These are phyloP conservation scores for Aspergillus ruber DNA, from an alignment of 2,329 filamentous ascomycete genomes.

Conservation along the genomic window DNA sequence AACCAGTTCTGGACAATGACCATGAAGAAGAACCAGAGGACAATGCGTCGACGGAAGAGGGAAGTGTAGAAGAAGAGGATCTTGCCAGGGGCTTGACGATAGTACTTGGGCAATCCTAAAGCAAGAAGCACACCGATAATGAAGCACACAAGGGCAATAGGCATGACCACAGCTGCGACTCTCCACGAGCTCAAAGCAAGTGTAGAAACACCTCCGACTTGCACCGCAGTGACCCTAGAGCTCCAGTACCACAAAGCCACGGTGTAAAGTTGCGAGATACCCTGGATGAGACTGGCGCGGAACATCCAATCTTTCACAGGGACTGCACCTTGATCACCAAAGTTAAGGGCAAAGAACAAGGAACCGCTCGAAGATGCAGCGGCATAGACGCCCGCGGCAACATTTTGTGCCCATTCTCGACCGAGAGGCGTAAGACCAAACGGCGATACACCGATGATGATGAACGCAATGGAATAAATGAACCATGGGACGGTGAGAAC, in stretches of 20 bases:
- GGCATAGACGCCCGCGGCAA: conserved; percentile 57
- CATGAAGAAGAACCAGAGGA: conserved; percentile 61
- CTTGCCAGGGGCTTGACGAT: conserved; percentile 57
- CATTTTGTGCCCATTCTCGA: conserved; percentile 53
- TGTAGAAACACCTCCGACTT: conserved; percentile 29
- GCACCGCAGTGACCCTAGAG: conserved; percentile 44
- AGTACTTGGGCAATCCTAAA: conserved; percentile 59
- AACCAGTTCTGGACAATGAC: conserved; percentile 63
- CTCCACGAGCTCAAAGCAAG: conserved; percentile 14
- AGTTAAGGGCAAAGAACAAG: conserved; percentile 62
- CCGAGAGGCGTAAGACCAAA: conserved; percentile 36
- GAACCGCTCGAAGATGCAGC: conserved; percentile 57
- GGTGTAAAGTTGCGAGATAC: conserved; percentile 61
- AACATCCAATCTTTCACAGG: conserved; percentile 62
- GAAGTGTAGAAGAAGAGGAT: conserved; percentile 61
- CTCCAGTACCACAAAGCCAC: conserved; percentile 64
- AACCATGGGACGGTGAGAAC: conserved; percentile 56
- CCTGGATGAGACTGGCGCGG: conserved; percentile 60
- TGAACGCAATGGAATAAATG: conserved; percentile 58
- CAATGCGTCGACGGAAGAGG: conserved; percentile 56
- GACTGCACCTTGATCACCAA: conserved; percentile 57
- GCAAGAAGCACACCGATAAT: conserved; percentile 50
- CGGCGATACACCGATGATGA: conserved; percentile 56
- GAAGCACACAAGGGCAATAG: conserved; percentile 54
- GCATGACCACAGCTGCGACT: conserved; percentile 47